A percentile compares a stretch with the other conserved stretches of the same genome.
These are phyloP conservation scores for Clathrospora elynae DNA, from an alignment of 2,329 filamentous ascomycete species.

Conservation along the genomic window DNA sequence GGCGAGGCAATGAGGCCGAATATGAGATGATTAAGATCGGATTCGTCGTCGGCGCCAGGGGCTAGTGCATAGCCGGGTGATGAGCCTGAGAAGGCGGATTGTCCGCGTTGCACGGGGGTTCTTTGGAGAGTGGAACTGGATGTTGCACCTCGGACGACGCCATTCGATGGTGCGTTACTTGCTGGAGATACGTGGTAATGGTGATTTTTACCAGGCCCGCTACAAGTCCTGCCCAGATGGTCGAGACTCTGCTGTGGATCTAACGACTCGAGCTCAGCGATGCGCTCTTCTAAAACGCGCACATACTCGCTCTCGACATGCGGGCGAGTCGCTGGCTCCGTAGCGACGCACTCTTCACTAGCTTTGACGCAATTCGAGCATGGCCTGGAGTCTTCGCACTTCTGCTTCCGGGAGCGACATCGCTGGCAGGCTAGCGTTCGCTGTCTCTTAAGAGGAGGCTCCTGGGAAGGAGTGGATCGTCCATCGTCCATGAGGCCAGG, in stretches of 20 bases:
- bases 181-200: constrained; percentile 1
- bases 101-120: neutral
- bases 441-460: constrained; percentile 20
- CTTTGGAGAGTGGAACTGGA: neutral
- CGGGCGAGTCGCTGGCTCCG: constrained; percentile 13
- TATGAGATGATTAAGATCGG: constrained; percentile 19
- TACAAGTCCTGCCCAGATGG: constrained; percentile 7
- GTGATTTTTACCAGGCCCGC: neutral
- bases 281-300: constrained; percentile 21
- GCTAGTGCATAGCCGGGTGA: constrained; percentile 11
- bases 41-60: constrained; percentile 7
- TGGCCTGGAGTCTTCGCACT: constrained; percentile 28
- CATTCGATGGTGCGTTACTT: neutral
- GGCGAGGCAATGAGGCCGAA: constrained; percentile 23
- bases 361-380: constrained; percentile 76
- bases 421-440: constrained; percentile 62
- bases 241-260: constrained; percentile 23
- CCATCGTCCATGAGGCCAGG: constrained; percentile 13
- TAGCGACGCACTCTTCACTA: constrained; percentile 64
- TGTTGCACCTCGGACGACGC: neutral
- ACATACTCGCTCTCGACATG: constrained; percentile 27
- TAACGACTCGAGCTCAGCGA: constrained; percentile 23
- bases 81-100: constrained; percentile 9
- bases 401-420: constrained; percentile 31
- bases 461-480: constrained; percentile 5